These are phyloP conservation scores for Epithele typhae DNA, from an alignment of 768 basidiomycete species.

Conservation along the genomic window DNA sequence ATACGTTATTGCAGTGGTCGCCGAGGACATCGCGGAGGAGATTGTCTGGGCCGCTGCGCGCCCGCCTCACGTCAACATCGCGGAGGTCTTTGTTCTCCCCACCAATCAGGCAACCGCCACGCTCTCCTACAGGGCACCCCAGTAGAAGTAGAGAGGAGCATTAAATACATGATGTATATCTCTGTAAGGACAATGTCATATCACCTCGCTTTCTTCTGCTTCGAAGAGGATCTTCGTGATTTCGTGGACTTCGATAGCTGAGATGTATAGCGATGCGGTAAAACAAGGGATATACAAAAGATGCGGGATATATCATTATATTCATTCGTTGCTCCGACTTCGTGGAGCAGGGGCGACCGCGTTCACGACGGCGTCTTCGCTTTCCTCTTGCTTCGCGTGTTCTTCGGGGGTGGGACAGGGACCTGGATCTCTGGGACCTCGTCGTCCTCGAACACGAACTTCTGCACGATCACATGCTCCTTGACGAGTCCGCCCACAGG, in stretches of 20 bases:
- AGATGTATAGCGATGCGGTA: not conserved
- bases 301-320: no score
- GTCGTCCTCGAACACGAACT: constrained; percentile 78
- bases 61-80: constrained; percentile 89
- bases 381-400: constrained; percentile 36
- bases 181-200: no score
- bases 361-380: constrained; percentile 24
- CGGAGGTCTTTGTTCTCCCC: constrained; percentile 73
- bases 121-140: constrained; percentile 50
- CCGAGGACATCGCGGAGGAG: constrained; percentile 92
- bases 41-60: constrained; percentile 95
- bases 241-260: no score
- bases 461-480: constrained; percentile 71
- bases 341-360: not conserved
- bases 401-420: constrained; percentile 34
- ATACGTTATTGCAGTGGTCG: constrained; percentile 48
- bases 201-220: no score
- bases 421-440: constrained; percentile 29
- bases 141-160: constrained; percentile 15
- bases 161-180: constrained; percentile 3
- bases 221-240: no score
- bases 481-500: constrained; percentile 53
- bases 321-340: no score
- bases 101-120: constrained; percentile 75
- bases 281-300: not conserved